Conservation (phyloP, 805 yeast species). For the Crinitomyces ghanaensis region DNA sequence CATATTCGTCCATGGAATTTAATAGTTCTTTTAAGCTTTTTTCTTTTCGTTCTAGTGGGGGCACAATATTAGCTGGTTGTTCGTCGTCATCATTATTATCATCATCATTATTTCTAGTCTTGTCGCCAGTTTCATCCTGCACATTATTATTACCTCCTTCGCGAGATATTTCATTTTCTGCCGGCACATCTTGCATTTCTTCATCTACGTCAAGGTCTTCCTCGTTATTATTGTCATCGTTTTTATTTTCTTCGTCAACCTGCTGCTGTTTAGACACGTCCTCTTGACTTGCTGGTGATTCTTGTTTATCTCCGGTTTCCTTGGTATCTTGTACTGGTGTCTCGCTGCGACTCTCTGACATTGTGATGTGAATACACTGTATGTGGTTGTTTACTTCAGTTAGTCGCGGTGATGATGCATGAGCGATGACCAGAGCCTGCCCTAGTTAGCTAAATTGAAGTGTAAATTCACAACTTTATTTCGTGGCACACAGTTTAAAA, state of each 20-base stretch:
- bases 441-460: too few relatives aligned
- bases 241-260: not conserved
- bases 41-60: slow-evolving; percentile 19
- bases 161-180: slow-evolving; percentile 4
- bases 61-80: slow-evolving; percentile 4
- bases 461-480: too few relatives aligned
- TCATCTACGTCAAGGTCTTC: slow-evolving; percentile 4
- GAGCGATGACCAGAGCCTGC: too few relatives aligned
- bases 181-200: slow-evolving; percentile 8
- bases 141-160: too few relatives aligned
- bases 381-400: too few relatives aligned
- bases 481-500: too few relatives aligned
- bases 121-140: slow-evolving; percentile 1
- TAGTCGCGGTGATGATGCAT: too few relatives aligned
- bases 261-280: not conserved
- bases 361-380: too few relatives aligned
- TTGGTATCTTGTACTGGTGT: too few relatives aligned
- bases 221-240: slow-evolving; percentile 4
- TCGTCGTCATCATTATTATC: slow-evolving; percentile 5
- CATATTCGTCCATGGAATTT: slow-evolving; percentile 82
- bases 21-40: slow-evolving; percentile 58
- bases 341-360: too few relatives aligned
- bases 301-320: not conserved
- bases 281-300: slow-evolving; percentile 1
- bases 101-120: slow-evolving; percentile 1